A percentile compares a stretch with the other conserved stretches of the same genome.
These are phyloP conservation scores for Falciphora oryzae DNA, from an alignment of 2,329 filamentous ascomycete genomes.

Conservation along the genomic window DNA sequence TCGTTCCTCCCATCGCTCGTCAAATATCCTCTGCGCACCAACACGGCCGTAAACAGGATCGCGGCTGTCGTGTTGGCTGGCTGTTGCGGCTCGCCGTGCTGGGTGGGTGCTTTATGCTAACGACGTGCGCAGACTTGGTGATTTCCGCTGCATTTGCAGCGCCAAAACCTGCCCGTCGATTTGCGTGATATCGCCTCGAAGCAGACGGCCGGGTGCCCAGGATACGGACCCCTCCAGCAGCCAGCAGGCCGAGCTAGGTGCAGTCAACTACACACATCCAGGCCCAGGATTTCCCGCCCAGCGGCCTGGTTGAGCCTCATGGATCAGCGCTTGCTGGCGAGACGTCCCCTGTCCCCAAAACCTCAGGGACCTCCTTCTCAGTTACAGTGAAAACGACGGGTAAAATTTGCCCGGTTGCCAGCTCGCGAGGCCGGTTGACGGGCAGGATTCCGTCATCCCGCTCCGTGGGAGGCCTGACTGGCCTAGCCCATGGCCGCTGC, in stretches of 20 bases:
- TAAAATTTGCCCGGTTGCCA: background rate
- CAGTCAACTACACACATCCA: background rate
- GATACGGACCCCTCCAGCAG: background rate
- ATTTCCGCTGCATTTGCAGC: no score
- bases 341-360: background rate
- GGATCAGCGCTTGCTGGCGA: background rate
- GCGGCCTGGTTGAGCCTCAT: background rate
- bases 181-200: background rate
- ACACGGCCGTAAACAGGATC: background rate
- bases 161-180: background rate
- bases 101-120: no score
- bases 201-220: no score
- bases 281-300: background rate
- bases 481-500: no score
- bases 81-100: no score
- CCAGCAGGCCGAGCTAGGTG: no score
- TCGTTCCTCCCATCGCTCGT: background rate
- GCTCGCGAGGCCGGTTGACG: background rate
- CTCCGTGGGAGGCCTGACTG: background rate
- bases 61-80: background rate
- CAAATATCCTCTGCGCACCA: background rate
- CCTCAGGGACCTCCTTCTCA: background rate
- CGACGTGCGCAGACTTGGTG: no score
- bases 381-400: background rate
- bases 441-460: background rate